These are phyloP conservation scores for Phytophthora cajani DNA, from an alignment of 352 stramenopile genomes.

Conservation along the genomic window DNA sequence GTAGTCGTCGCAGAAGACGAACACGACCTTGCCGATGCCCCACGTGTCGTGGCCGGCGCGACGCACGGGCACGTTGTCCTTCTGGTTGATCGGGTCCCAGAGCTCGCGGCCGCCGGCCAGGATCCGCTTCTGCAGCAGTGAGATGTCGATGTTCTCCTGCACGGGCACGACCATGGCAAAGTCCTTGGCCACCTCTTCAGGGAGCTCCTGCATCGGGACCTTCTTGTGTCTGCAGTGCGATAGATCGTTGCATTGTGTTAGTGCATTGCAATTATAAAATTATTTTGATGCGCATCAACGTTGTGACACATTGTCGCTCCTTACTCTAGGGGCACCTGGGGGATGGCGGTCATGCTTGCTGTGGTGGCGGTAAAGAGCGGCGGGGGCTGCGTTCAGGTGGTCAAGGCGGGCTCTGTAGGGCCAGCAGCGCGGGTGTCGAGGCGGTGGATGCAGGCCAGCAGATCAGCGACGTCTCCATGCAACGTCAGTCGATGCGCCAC, in stretches of 20 bases:
- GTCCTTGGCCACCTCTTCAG: conserved; percentile 41
- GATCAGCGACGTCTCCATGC: conserved; percentile 27
- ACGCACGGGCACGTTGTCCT: conserved; percentile 92
- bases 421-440: background rate
- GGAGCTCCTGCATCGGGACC: conserved; percentile 66
- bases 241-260: background rate
- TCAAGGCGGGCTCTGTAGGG: conserved; percentile 15
- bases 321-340: conserved; percentile 49
- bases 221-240: conserved; percentile 66
- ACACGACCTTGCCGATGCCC: conserved; percentile 98
- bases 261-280: background rate
- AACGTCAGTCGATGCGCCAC: conserved; percentile 27
- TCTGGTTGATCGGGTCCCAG: conserved; percentile 77
- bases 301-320: background rate
- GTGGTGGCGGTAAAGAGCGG: background rate
- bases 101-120: conserved; percentile 47
- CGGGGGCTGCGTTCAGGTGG: conserved; percentile 1
- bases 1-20: conserved; percentile 99
- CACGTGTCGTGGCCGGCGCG: conserved; percentile 97
- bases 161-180: conserved; percentile 64
- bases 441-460: conserved; percentile 29
- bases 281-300: background rate
- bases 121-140: conserved; percentile 67
- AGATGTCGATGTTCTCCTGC: conserved; percentile 74
- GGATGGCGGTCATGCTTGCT: conserved; percentile 35